Evolutionary conservation across 495 filamentous ascomycete species (phyloP).

Genomic region (Pyronema omphalodes): DNA sequence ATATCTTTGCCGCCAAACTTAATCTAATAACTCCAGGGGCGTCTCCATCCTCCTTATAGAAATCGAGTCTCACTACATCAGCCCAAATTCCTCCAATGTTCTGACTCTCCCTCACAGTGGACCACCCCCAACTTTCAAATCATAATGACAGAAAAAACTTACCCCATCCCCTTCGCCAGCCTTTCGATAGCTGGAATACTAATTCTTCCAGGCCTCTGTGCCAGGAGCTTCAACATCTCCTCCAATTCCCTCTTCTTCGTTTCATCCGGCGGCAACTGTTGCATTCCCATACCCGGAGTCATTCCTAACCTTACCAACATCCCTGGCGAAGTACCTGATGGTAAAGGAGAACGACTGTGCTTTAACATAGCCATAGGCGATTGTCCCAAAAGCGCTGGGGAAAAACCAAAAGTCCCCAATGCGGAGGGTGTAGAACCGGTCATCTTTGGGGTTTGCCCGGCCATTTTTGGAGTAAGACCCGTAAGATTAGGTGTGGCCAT

Average conservation of each 20-base stretch:
- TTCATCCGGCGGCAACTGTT: slow-evolving; percentile 12
- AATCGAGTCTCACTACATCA: slow-evolving; percentile 36
- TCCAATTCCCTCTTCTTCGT: slow-evolving; percentile 21
- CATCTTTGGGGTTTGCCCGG: slow-evolving; percentile 16
- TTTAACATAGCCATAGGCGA: slow-evolving; percentile 19
- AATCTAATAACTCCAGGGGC: slow-evolving; percentile 26
- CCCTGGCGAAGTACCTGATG: slow-evolving; percentile 16
- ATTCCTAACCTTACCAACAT: slow-evolving; percentile 9
- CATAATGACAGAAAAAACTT: neutral
- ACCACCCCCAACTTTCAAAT: no score
- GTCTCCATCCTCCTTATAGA: slow-evolving; percentile 41
- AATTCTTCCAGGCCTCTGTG: slow-evolving; percentile 31
- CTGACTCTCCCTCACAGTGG: no score
- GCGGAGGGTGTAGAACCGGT: slow-evolving; percentile 15
- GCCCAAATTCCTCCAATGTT: neutral
- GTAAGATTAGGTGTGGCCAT: neutral
- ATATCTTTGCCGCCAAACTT: slow-evolving; percentile 15
- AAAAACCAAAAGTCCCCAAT: slow-evolving; percentile 13
- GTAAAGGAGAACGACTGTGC: slow-evolving; percentile 7
- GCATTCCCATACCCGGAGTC: slow-evolving; percentile 6
- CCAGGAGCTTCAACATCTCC: slow-evolving; percentile 19
- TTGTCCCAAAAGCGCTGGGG: slow-evolving; percentile 18
- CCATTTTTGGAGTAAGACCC: neutral
- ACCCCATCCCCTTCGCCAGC: slow-evolving; percentile 48
- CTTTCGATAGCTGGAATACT: slow-evolving; percentile 68